A percentile compares a stretch with the other conserved stretches of the same genome.
phyloP scores from a whole-genome alignment of 2,329 filamentous ascomycete genomes.

The Ophiostoma perfectum region DNA sequence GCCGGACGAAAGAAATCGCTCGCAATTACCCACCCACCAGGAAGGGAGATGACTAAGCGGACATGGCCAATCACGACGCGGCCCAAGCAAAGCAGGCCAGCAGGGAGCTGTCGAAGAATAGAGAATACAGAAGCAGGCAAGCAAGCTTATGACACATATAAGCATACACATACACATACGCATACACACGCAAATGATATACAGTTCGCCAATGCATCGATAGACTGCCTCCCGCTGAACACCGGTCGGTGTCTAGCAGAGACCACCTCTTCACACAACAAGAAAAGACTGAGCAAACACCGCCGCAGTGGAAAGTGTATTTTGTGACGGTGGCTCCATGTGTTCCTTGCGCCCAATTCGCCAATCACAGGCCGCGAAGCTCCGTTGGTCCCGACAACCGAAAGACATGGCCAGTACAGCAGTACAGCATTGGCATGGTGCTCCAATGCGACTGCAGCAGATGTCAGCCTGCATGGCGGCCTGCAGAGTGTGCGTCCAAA shows the following conservation, averaged over 20 bases:
- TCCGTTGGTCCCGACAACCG: conserved; percentile 20
- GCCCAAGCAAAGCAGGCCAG: conserved; percentile 12
- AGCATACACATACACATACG: background rate
- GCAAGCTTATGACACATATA: background rate
- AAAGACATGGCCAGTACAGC: background rate
- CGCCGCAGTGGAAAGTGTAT: background rate
- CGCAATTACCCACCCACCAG: conserved; percentile 25
- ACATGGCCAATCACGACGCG: conserved; percentile 15
- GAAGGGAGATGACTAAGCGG: conserved; percentile 19
- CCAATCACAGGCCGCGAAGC: conserved; percentile 23
- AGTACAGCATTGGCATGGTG: background rate
- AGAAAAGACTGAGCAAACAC: conserved; percentile 2
- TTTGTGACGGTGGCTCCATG: background rate
- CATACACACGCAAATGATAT: too few relatives aligned
- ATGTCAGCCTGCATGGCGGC: conserved; percentile 2
- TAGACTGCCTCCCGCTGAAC: too few relatives aligned
- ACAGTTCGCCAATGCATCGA: too few relatives aligned
- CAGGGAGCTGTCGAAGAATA: too few relatives aligned
- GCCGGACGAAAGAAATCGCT: conserved; percentile 28
- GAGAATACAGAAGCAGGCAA: too few relatives aligned
- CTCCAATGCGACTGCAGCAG: conserved; percentile 12
- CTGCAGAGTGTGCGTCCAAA: background rate
- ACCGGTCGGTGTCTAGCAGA: background rate
- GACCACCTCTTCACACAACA: background rate
- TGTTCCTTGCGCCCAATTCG: conserved; percentile 17